Conservation (phyloP, 257 asterid species). For the Phtheirospermum japonicum region DNA sequence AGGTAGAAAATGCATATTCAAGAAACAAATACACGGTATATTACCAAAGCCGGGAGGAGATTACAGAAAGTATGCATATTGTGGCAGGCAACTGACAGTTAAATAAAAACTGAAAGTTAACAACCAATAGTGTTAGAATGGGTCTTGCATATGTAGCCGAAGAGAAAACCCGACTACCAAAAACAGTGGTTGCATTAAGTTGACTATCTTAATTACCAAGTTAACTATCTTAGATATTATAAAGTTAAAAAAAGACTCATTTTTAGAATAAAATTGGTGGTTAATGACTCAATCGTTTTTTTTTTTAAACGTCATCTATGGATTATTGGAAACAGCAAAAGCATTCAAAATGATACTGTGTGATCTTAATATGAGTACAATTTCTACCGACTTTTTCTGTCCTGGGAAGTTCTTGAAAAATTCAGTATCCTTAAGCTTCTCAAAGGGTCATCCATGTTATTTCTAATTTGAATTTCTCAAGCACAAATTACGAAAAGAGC, state of each 20-base stretch:
- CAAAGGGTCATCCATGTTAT: neutral
- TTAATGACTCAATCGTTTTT: neutral
- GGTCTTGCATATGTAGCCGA: neutral
- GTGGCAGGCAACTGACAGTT: constrained; percentile 12
- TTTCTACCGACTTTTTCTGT: neutral
- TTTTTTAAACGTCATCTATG: neutral
- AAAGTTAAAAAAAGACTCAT: constrained; percentile 5
- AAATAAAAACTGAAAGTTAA: neutral
- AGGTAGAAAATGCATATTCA: constrained; percentile 9
- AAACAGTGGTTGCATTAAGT: neutral
- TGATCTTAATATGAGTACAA: neutral
- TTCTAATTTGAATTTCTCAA: neutral
- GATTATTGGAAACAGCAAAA: neutral
- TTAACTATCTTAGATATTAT: neutral
- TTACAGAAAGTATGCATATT: constrained; percentile 6
- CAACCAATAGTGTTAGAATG: neutral
- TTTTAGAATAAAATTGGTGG: constrained; percentile 11
- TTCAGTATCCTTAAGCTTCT: constrained; percentile 7
- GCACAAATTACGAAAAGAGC: neutral
- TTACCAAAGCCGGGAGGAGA: constrained; percentile 6
- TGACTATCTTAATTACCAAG: neutral
- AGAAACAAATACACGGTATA: constrained; percentile 22
- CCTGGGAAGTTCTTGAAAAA: constrained; percentile 1
- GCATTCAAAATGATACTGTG: neutral
- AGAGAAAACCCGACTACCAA: neutral